These are phyloP conservation scores for Bipolaris bicolor DNA, from an alignment of 2,329 filamentous ascomycete species.

Conservation along the genomic window DNA sequence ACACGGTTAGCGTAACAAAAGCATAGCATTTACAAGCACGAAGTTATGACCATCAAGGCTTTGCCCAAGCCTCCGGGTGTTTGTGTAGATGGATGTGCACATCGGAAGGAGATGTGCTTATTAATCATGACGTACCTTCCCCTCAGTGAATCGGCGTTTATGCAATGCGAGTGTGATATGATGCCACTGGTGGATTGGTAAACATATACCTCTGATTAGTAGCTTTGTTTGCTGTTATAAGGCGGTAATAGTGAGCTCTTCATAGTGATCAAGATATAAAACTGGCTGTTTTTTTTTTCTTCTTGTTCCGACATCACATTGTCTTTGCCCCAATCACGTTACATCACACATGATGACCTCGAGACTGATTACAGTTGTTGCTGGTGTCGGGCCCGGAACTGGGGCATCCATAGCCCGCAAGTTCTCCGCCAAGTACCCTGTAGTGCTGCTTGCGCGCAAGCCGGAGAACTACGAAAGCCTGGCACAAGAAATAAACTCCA, in stretches of 20 bases:
- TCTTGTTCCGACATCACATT: no score
- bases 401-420: conserved; percentile 66
- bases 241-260: no score
- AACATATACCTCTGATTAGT: conserved; percentile 19
- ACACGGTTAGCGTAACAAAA: neutral
- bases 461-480: conserved; percentile 69
- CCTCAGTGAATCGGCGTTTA: conserved; percentile 26
- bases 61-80: no score
- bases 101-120: conserved; percentile 25
- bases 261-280: no score
- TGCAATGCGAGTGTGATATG: conserved; percentile 29
- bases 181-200: conserved; percentile 33
- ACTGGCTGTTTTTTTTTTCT: no score
- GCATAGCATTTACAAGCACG: conserved; percentile 1
- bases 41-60: conserved; percentile 2
- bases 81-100: neutral
- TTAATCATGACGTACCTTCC: conserved; percentile 36
- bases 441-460: conserved; percentile 75
- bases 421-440: conserved; percentile 70
- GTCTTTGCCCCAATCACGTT: neutral
- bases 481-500: conserved; percentile 69
- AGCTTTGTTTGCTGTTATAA: neutral
- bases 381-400: conserved; percentile 76
- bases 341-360: conserved; percentile 42
- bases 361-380: conserved; percentile 70